phyloP scores from a whole-genome alignment of 495 filamentous ascomycete species.

The Stereocaulon alpinum region DNA sequence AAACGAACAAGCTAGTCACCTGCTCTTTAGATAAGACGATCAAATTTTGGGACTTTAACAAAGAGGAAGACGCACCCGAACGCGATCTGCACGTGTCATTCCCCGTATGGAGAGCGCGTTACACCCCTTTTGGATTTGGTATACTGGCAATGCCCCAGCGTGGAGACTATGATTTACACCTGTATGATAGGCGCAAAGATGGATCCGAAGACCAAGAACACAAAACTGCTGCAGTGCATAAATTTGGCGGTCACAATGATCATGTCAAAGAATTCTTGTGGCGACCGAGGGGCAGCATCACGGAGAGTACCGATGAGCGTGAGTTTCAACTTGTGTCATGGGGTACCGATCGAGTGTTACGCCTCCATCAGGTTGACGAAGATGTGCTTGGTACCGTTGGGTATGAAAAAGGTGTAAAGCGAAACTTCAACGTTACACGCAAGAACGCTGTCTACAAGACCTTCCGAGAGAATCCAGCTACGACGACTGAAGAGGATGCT shows the following conservation, averaged over 20 bases:
- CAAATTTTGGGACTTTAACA: slow-evolving; percentile 83
- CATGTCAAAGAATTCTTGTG: slow-evolving; percentile 93
- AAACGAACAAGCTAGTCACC: slow-evolving; percentile 60
- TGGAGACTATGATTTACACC: slow-evolving; percentile 70
- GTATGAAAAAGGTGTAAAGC: slow-evolving; percentile 58
- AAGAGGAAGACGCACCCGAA: slow-evolving; percentile 52
- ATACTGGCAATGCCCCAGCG: slow-evolving; percentile 86
- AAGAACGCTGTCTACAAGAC: slow-evolving; percentile 78
- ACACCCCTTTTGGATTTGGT: slow-evolving; percentile 84
- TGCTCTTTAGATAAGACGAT: slow-evolving; percentile 88
- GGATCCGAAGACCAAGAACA: slow-evolving; percentile 37
- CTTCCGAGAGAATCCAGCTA: slow-evolving; percentile 51
- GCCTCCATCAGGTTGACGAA: slow-evolving; percentile 63
- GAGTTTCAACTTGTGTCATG: slow-evolving; percentile 93
- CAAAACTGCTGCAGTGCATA: slow-evolving; percentile 45
- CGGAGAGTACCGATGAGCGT: slow-evolving; percentile 67
- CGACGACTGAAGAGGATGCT: neutral
- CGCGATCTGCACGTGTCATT: slow-evolving; percentile 70
- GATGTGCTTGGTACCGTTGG: slow-evolving; percentile 62
- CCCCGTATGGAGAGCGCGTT: slow-evolving; percentile 86
- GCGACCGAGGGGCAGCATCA: slow-evolving; percentile 64
- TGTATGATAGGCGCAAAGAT: slow-evolving; percentile 61
- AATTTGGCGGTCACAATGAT: slow-evolving; percentile 72
- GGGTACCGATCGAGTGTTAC: slow-evolving; percentile 76
- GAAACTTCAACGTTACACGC: slow-evolving; percentile 64